Percentiles rank a stretch among this genome's conserved stretches.
Conservation (phyloP, 495 filamentous ascomycete genomes). For the Lophium mytilinum region DNA sequence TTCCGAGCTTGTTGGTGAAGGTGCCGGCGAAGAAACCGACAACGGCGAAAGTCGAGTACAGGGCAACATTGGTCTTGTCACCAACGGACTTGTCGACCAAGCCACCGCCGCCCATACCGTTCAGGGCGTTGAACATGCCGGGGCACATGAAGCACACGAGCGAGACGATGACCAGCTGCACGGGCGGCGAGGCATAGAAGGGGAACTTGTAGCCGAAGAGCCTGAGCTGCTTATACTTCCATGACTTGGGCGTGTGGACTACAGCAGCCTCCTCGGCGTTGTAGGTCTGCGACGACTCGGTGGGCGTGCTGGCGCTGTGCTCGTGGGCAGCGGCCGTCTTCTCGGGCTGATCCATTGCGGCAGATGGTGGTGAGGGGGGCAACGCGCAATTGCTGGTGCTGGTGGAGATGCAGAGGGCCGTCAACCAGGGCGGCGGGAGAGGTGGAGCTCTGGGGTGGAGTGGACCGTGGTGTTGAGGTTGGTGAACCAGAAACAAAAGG, state of each 20-base stretch:
- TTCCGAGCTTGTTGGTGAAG: conserved; percentile 60
- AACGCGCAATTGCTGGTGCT: too few species aligned
- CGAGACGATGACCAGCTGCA: conserved; percentile 66
- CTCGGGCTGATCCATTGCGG: neutral
- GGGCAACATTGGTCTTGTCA: conserved; percentile 37
- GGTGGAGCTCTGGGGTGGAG: neutral
- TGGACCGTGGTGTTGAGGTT: neutral
- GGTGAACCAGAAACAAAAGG: neutral
- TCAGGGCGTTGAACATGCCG: conserved; percentile 49
- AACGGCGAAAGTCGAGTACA: conserved; percentile 42
- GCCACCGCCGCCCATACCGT: conserved; percentile 47
- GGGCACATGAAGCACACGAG: conserved; percentile 88
- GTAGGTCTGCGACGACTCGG: conserved; percentile 11
- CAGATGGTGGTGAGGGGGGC: too few species aligned
- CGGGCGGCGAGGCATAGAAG: conserved; percentile 69
- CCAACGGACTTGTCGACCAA: conserved; percentile 36
- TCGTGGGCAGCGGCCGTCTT: conserved; percentile 1
- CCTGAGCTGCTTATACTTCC: conserved; percentile 63
- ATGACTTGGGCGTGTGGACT: conserved; percentile 32
- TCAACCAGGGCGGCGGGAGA: too few species aligned
- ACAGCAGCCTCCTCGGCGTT: conserved; percentile 31
- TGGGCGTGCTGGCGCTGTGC: conserved; percentile 8
- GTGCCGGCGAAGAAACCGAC: conserved; percentile 48
- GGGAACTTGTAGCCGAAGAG: conserved; percentile 48
- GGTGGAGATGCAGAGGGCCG: too few species aligned